These are phyloP conservation scores for Chiua virens DNA, from an alignment of 768 basidiomycete genomes.

Conservation along the genomic window DNA sequence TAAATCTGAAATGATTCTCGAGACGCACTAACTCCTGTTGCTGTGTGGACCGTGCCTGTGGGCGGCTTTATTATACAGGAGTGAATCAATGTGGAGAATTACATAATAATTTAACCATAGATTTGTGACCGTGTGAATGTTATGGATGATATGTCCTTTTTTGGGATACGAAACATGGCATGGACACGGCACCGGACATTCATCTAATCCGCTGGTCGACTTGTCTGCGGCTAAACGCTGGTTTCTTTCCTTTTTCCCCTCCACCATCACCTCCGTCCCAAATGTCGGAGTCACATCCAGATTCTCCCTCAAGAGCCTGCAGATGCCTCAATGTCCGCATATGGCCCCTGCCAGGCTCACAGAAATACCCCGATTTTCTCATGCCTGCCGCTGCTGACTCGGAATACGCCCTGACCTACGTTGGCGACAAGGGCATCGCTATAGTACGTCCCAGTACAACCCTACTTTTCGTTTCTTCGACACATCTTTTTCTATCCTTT, in stretches of 20 bases:
- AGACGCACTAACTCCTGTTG: slow-evolving; percentile 14
- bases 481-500: slow-evolving; percentile 13
- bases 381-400: slow-evolving; percentile 22
- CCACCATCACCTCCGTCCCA: slow-evolving; percentile 13
- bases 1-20: neutral
- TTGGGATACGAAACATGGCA: slow-evolving; percentile 23
- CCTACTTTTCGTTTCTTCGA: neutral
- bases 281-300: slow-evolving; percentile 25
- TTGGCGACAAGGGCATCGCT: slow-evolving; percentile 64
- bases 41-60: slow-evolving; percentile 1
- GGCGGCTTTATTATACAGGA: neutral
- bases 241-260: slow-evolving; percentile 17
- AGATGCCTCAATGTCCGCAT: slow-evolving; percentile 73
- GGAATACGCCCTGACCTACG: slow-evolving; percentile 56
- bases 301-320: slow-evolving; percentile 48
- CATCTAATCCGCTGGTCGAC: slow-evolving; percentile 31
- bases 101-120: too few relatives aligned
- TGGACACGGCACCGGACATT: slow-evolving; percentile 33
- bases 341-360: slow-evolving; percentile 30
- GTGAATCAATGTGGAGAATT: too few relatives aligned
- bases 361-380: slow-evolving; percentile 38
- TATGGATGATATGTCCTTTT: slow-evolving; percentile 19
- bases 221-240: slow-evolving; percentile 28
- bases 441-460: slow-evolving; percentile 48
- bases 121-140: slow-evolving; percentile 26